Conservation (phyloP, 441 rosid genomes). For the Gossypium lobatum region DNA sequence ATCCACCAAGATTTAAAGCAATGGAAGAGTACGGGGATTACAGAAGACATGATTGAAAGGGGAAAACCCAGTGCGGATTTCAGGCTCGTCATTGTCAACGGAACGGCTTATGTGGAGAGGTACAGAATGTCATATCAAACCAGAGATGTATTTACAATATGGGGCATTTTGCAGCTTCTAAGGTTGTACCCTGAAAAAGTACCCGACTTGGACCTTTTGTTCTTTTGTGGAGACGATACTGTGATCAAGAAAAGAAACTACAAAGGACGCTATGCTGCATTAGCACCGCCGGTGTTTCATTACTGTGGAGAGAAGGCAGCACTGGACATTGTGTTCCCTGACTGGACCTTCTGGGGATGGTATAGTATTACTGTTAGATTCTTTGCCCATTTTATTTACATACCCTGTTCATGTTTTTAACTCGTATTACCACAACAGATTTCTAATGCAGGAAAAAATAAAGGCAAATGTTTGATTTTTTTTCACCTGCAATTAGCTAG, state of each 20-base stretch:
- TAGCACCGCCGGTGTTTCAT: slow-evolving; percentile 43
- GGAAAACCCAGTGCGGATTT: slow-evolving; percentile 36
- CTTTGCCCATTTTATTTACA: no score
- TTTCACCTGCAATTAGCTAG: background rate
- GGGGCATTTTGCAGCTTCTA: slow-evolving; percentile 63
- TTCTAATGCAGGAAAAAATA: background rate
- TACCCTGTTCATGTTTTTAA: no score
- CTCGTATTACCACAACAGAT: no score
- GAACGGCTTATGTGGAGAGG: slow-evolving; percentile 45
- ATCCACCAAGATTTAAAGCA: slow-evolving; percentile 53
- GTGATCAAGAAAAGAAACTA: slow-evolving; percentile 20
- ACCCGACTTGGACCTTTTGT: slow-evolving; percentile 58
- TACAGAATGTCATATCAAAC: slow-evolving; percentile 36
- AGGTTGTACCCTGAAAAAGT: slow-evolving; percentile 45
- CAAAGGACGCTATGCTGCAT: slow-evolving; percentile 17
- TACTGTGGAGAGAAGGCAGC: slow-evolving; percentile 35
- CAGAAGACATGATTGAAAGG: slow-evolving; percentile 34
- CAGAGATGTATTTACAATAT: slow-evolving; percentile 40
- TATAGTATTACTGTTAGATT: slow-evolving; percentile 10
- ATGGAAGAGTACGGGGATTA: slow-evolving; percentile 48
- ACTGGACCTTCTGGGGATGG: slow-evolving; percentile 78
- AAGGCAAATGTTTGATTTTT: background rate
- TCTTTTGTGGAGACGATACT: slow-evolving; percentile 43
- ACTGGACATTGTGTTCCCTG: slow-evolving; percentile 55
- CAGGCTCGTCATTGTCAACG: slow-evolving; percentile 35